These are phyloP conservation scores for Xylariaceae sp. DNA, from an alignment of 2,329 filamentous ascomycete species.

Conservation along the genomic window DNA sequence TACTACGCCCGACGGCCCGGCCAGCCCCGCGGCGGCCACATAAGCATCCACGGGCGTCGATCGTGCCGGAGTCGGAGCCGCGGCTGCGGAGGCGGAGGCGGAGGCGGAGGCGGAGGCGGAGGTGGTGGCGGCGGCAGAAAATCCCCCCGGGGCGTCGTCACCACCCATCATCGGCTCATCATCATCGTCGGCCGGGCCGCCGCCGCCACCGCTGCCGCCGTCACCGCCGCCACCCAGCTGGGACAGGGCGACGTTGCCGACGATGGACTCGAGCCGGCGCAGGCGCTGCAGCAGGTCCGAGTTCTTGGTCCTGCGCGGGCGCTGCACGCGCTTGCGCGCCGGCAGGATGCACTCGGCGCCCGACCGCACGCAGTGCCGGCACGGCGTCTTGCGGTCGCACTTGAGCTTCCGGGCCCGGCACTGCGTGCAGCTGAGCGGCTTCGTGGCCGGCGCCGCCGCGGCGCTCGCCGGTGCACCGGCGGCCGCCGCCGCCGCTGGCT, in stretches of 20 bases:
- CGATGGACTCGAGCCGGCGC: constrained; percentile 36
- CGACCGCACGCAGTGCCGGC: constrained; percentile 42
- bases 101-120: too few species aligned
- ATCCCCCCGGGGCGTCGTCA: too few species aligned
- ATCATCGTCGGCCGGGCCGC: background rate
- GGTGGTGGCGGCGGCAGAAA: too few species aligned
- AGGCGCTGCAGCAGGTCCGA: constrained; percentile 36
- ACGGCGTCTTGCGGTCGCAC: constrained; percentile 50
- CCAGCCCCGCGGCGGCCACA: too few species aligned
- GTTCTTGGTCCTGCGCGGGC: constrained; percentile 33
- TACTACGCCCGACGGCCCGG: too few species aligned
- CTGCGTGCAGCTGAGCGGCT: constrained; percentile 46
- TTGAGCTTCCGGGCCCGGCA: constrained; percentile 58
- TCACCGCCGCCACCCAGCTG: constrained; percentile 9
- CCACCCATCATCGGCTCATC: too few species aligned
- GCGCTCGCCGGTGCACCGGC: background rate
- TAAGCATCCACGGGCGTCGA: too few species aligned
- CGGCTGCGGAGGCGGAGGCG: too few species aligned
- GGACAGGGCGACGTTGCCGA: constrained; percentile 33
- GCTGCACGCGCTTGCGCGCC: constrained; percentile 34
- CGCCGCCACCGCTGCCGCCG: background rate
- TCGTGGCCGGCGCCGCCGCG: constrained; percentile 10
- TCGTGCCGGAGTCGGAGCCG: too few species aligned
- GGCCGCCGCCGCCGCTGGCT: background rate
- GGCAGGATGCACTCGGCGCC: constrained; percentile 40